Evolutionary conservation across 495 filamentous ascomycete genomes (phyloP), one percentile per base, ranked within the genome.

Genomic region (Penicillium subrubescens): DNA sequence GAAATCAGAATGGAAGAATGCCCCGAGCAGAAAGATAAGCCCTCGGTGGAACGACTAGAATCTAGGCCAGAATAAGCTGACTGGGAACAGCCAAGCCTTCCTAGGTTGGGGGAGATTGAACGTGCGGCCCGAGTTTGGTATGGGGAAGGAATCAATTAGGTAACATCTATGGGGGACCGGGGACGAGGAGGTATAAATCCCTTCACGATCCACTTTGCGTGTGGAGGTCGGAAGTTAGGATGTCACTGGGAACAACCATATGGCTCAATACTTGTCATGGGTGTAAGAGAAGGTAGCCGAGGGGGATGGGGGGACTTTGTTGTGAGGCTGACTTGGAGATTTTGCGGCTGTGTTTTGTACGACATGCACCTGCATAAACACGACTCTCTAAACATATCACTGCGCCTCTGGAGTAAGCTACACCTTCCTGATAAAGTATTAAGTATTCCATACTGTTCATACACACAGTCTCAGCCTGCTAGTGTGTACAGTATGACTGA

Each of bases 61-160:
- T 27, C 25, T 56, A 37, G 34, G 54, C 41, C 19, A 8, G 17
- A 48, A 60, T 53, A 61, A 66, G 54, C 60, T 43, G 55, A 63
- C 37, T 53, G 55, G 60, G 51, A 34, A 41, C 25, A 56, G 64
- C 60, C 60, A 62, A 67, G 60, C 44, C 52, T 21, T n/a, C 25
- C 25, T 27, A 27, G 25, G 25, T 27, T 27, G 25, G 51, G 51
- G 29, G 51, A 54, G n/a, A 54, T 31, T 33, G 51, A 54, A 48
- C 44, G 44, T 48, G 21, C 19, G 44, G 21, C 21, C 44, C 31
- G 33, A 35, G 53, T 23, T 56, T 56, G 53, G 53, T 56, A 56
- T 35, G 53, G 53, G 53, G 53, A 56, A 56, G 53, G 34, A 35
- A 56, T 56, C 53, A 35, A 39, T 56, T 35, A 35, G 53, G 53